These are phyloP conservation scores for Kwoniella sp. DNA, from an alignment of 768 basidiomycete genomes.

Conservation along the genomic window DNA sequence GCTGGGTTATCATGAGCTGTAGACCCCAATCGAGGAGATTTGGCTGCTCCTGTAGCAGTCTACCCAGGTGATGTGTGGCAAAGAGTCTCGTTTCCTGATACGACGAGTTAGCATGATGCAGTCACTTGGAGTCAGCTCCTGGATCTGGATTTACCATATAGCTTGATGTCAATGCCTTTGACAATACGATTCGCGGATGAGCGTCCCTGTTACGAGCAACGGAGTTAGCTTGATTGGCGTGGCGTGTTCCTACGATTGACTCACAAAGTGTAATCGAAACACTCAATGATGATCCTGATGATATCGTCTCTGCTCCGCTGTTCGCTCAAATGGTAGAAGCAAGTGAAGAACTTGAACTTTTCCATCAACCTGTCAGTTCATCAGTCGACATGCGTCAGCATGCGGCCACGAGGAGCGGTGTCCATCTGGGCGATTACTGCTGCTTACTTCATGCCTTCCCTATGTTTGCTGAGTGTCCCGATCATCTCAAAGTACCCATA, in stretches of 20 bases:
- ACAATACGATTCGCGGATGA: constrained; percentile 87
- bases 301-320: constrained; percentile 87
- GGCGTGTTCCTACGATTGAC: constrained; percentile 50
- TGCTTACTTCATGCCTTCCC: constrained; percentile 88
- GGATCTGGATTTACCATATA: constrained; percentile 83
- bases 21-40: constrained; percentile 83
- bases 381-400: constrained; percentile 1
- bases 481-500: constrained; percentile 96
- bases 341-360: constrained; percentile 88
- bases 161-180: constrained; percentile 90
- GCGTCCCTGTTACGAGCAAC: constrained; percentile 68
- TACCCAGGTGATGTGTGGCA: constrained; percentile 82
- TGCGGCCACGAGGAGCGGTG: constrained; percentile 17
- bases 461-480: constrained; percentile 81
- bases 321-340: constrained; percentile 93
- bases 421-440: no score
- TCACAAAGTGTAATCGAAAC: constrained; percentile 85
- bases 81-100: constrained; percentile 81
- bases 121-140: background rate
- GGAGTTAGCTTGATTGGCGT: constrained; percentile 1
- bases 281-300: constrained; percentile 85
- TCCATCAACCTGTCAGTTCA: constrained; percentile 73
- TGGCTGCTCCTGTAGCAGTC: constrained; percentile 68
- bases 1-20: constrained; percentile 85
- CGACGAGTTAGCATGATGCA: background rate